A percentile compares a stretch with the other conserved stretches of the same genome.
phyloP scores from a whole-genome alignment of 2,329 filamentous ascomycete species.

The Aspergillus ruber region DNA sequence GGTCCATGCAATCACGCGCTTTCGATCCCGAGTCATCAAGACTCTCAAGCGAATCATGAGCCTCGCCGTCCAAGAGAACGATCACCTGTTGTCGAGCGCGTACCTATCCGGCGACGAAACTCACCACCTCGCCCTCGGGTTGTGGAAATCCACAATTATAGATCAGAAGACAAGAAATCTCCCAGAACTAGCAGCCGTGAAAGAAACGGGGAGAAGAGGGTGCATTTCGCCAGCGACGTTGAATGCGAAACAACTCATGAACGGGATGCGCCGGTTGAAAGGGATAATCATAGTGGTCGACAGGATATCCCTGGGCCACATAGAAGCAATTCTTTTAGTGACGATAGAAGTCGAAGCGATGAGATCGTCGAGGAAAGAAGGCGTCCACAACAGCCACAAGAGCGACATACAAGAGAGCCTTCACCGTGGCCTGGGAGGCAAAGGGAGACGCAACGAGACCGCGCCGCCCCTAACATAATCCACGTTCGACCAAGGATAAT shows the following conservation, averaged over 20 bases:
- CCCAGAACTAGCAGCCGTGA: neutral
- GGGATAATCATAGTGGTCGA: neutral
- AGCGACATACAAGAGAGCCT: neutral
- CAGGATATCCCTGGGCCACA: neutral
- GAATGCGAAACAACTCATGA: conserved; percentile 2
- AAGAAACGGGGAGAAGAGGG: conserved; percentile 5
- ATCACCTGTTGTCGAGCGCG: conserved; percentile 14
- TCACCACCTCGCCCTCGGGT: neutral
- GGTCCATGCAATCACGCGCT: neutral
- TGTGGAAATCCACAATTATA: conserved; percentile 11
- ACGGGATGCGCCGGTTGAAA: neutral
- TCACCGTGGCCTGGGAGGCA: conserved; percentile 1
- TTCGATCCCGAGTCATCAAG: neutral
- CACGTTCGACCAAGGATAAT: conserved; percentile 16
- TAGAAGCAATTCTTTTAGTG: neutral
- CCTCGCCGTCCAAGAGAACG: conserved; percentile 11
- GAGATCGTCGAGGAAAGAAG: neutral
- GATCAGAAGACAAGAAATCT: neutral
- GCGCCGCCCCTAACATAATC: neutral
- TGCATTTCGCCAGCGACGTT: conserved; percentile 13
- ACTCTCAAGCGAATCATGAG: neutral
- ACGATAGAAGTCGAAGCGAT: neutral
- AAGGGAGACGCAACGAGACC: conserved; percentile 1
- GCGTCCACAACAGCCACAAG: neutral
- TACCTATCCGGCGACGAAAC: conserved; percentile 6